phyloP scores from a whole-genome alignment of 2,329 filamentous ascomycete genomes.

The Incumbomyces delicatus region DNA sequence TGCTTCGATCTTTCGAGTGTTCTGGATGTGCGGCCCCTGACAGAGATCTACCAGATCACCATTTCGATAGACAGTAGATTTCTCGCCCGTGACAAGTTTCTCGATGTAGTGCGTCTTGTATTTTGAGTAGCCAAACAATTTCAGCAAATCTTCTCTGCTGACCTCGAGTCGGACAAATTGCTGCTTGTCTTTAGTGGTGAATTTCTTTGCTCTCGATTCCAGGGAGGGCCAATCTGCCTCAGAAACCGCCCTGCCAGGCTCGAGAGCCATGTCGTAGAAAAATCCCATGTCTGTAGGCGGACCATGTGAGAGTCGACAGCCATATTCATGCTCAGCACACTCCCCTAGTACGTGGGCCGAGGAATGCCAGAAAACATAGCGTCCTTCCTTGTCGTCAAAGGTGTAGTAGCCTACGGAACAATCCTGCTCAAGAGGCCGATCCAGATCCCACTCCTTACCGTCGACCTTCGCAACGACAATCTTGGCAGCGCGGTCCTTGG shows the following conservation, averaged over 20 bases:
- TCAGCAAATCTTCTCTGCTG: conserved; percentile 80
- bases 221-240: conserved; percentile 74
- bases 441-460: conserved; percentile 84
- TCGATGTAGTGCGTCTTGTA: conserved; percentile 98
- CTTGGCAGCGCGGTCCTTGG: conserved; percentile 79
- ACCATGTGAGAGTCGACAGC: conserved; percentile 86
- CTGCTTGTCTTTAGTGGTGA: conserved; percentile 87
- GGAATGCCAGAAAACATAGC: conserved; percentile 97
- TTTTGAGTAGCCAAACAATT: conserved; percentile 97
- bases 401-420: conserved; percentile 76
- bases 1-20: conserved; percentile 86
- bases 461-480: conserved; percentile 74
- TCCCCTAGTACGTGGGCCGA: conserved; percentile 94
- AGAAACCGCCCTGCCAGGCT: conserved; percentile 59
- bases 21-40: conserved; percentile 85
- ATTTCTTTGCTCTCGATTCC: conserved; percentile 67
- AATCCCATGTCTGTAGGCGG: conserved; percentile 86
- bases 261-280: conserved; percentile 92
- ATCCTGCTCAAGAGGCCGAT: conserved; percentile 77
- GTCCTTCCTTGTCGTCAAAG: conserved; percentile 67
- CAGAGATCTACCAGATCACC: conserved; percentile 93
- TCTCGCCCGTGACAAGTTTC: conserved; percentile 77
- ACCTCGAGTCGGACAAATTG: conserved; percentile 82
- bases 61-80: conserved; percentile 87
- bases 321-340: conserved; percentile 79